Percentiles rank a stretch among this genome's conserved stretches.
These are phyloP conservation scores for Tolypocladium tundrense DNA, from an alignment of 2,329 filamentous ascomycete species.

Conservation along the genomic window DNA sequence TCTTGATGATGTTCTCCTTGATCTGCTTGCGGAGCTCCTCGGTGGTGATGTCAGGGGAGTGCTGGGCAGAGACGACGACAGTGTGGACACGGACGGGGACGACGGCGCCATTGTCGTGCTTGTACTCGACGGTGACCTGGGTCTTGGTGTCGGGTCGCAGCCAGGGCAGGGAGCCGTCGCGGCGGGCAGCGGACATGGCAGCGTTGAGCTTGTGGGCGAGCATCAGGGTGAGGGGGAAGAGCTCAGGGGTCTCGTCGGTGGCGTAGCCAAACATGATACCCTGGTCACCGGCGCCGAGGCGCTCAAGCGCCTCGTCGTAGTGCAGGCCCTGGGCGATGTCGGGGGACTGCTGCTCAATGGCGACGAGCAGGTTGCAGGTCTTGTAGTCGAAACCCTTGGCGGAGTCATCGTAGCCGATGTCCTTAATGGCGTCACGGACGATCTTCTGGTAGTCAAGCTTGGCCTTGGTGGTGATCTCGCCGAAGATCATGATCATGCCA, in stretches of 20 bases:
- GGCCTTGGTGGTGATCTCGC: constrained; percentile 97
- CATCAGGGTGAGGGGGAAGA: constrained; percentile 87
- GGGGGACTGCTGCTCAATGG: constrained; percentile 97
- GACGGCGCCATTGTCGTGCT: constrained; percentile 89
- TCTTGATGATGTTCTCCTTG: constrained; percentile 93
- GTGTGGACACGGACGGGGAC: constrained; percentile 90
- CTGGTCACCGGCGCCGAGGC: constrained; percentile 97
- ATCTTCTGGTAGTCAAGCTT: constrained; percentile 96
- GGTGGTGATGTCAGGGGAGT: constrained; percentile 77
- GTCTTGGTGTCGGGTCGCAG: constrained; percentile 99
- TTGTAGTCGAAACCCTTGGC: constrained; percentile 99
- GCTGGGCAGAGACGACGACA: constrained; percentile 92
- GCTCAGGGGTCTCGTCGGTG: constrained; percentile 96
- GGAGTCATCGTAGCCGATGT: constrained; percentile 96
- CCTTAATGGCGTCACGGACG: constrained; percentile 89
- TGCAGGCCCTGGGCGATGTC: constrained; percentile 99
- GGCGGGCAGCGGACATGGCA: constrained; percentile 83
- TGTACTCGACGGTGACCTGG: constrained; percentile 98
- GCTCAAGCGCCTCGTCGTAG: constrained; percentile 94
- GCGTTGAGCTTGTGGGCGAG: constrained; percentile 96
- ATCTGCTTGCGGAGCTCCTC: constrained; percentile 92
- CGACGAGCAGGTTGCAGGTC: constrained; percentile 96
- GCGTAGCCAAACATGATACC: constrained; percentile 99
- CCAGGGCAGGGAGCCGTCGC: constrained; percentile 83
- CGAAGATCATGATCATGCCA: constrained; percentile 98